A percentile compares a stretch with the other conserved stretches of the same genome.
phyloP scores from a whole-genome alignment of 1,284 basidiomycete species.

The Porodaedalea pini region DNA sequence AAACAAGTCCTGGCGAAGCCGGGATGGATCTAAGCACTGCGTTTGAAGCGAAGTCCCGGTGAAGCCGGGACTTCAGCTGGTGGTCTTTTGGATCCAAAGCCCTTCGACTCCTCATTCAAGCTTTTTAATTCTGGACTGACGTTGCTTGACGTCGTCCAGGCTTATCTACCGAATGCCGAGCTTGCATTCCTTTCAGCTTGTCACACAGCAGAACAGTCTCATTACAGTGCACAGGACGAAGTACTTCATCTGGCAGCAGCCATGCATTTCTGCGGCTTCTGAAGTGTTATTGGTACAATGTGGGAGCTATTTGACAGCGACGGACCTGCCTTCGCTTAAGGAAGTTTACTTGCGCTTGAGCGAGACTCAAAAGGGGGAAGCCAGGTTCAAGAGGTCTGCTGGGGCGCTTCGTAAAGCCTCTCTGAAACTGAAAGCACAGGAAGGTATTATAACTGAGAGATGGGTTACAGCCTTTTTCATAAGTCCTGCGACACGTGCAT shows the following conservation, averaged over 20 bases:
- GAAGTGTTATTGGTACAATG: constrained; percentile 39
- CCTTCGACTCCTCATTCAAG: no score
- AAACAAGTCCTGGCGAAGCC: no score
- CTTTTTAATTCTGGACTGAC: no score
- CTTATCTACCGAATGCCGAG: constrained; percentile 29
- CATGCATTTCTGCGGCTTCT: not conserved
- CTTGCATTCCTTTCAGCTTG: constrained; percentile 38
- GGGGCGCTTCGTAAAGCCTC: not conserved
- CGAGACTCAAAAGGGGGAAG: not conserved
- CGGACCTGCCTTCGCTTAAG: not conserved
- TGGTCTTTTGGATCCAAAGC: not conserved
- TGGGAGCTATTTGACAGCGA: constrained; percentile 29
- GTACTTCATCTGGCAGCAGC: constrained; percentile 22
- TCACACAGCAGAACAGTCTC: constrained; percentile 22
- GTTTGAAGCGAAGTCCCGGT: no score
- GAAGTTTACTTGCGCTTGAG: not conserved
- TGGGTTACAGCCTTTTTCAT: no score
- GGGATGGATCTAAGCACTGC: no score
- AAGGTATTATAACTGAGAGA: no score
- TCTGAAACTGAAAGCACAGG: not conserved
- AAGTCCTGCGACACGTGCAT: no score
- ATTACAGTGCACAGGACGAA: constrained; percentile 28
- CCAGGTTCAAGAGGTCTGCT: not conserved
- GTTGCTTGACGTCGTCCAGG: no score
- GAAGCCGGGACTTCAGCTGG: no score